Evolutionary conservation across 305 asterid genomes (phyloP).

Genomic region (Fraxinus paxiana): DNA sequence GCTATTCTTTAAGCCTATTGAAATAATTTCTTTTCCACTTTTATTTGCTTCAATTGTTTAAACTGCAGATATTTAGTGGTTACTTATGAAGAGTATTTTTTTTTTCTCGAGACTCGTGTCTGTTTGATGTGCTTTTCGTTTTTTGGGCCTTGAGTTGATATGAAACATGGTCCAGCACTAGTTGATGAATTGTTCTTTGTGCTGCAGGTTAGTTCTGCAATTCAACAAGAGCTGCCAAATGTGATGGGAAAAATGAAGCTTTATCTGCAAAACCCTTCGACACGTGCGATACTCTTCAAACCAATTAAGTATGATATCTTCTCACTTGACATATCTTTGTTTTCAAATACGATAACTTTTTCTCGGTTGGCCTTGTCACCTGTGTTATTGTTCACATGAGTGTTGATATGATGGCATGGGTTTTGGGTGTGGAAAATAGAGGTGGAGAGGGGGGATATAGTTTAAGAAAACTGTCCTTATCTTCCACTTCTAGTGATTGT

Average conservation of each 20-base stretch:
- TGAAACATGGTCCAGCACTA: background rate
- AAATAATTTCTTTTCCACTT: background rate
- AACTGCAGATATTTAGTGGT: background rate
- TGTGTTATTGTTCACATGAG: background rate
- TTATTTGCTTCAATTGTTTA: background rate
- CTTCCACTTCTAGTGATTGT: background rate
- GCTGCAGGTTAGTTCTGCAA: slow-evolving; percentile 67
- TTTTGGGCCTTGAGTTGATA: background rate
- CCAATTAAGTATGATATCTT: slow-evolving; percentile 76
- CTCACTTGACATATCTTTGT: background rate
- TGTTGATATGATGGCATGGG: background rate
- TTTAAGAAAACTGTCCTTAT: background rate
- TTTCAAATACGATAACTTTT: background rate
- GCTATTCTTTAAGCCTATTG: background rate
- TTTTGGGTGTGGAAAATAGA: background rate
- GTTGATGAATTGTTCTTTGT: slow-evolving; percentile 9
- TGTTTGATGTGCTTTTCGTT: background rate
- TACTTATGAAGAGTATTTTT: background rate
- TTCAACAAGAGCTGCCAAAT: slow-evolving; percentile 74
- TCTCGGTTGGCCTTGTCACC: background rate
- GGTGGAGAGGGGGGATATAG: background rate
- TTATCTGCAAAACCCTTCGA: slow-evolving; percentile 87
- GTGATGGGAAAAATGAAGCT: slow-evolving; percentile 88
- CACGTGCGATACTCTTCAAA: slow-evolving; percentile 88
- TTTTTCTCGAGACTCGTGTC: background rate